These are phyloP conservation scores for Globisporangium okanoganense DNA, from an alignment of 352 stramenopile genomes.

Conservation along the genomic window DNA sequence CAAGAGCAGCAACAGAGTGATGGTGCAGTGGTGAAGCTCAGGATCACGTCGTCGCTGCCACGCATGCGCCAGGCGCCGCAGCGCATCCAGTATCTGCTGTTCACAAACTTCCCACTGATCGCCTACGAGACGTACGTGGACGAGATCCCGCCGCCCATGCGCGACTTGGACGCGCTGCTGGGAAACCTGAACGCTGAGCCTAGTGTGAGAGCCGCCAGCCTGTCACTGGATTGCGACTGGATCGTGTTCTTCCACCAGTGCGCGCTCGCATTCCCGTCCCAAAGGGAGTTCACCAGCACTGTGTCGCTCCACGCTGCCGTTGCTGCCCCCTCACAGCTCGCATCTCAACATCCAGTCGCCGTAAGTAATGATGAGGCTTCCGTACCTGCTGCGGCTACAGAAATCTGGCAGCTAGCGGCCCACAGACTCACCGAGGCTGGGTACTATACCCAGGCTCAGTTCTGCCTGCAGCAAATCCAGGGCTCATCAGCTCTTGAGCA, in stretches of 20 bases:
- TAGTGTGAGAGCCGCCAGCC: too few species aligned
- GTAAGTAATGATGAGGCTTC: too few species aligned
- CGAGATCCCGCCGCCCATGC: not conserved
- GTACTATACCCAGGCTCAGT: slow-evolving; percentile 25
- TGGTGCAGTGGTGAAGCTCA: not conserved
- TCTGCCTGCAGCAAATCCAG: slow-evolving; percentile 11
- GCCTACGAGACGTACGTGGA: slow-evolving; percentile 32
- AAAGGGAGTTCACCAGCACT: slow-evolving; percentile 20
- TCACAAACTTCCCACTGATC: slow-evolving; percentile 25
- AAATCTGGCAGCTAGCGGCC: slow-evolving; percentile 10
- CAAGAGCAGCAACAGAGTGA: not conserved
- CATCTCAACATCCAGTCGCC: not conserved
- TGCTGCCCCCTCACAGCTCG: slow-evolving; percentile 15
- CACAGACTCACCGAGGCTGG: slow-evolving; percentile 17
- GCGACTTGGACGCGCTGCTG: slow-evolving; percentile 21
- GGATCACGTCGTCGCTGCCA: not conserved
- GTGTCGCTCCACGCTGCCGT: slow-evolving; percentile 27
- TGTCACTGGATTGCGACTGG: not conserved
- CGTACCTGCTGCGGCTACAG: too few species aligned
- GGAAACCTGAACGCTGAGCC: slow-evolving; percentile 4
- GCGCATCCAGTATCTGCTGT: slow-evolving; percentile 33
- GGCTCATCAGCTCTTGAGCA: not conserved
- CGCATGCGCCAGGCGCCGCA: slow-evolving; percentile 18
- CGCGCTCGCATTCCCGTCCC: slow-evolving; percentile 11
- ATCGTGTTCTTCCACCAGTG: not conserved